phyloP scores from a whole-genome alignment of 257 asterid species.

The Misopates orontium region DNA sequence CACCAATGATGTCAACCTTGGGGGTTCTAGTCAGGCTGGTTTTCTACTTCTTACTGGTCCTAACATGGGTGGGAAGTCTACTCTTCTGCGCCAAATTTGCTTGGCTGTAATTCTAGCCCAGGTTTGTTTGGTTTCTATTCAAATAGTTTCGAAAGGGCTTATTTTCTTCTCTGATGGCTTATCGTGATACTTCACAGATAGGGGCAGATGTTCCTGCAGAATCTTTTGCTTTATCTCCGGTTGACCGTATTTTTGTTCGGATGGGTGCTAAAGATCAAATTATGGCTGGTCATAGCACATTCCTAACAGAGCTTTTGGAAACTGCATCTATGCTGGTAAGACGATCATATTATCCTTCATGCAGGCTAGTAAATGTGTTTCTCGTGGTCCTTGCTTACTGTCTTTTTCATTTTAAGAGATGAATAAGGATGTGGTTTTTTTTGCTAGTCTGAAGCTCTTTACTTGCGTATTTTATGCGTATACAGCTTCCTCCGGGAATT shows the following conservation, averaged over 20 bases:
- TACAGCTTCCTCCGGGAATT: background rate
- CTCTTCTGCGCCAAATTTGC: constrained; percentile 95
- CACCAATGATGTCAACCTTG: constrained; percentile 77
- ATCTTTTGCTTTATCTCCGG: constrained; percentile 68
- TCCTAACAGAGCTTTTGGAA: constrained; percentile 89
- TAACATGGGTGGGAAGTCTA: constrained; percentile 99
- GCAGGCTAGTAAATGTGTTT: constrained; percentile 7
- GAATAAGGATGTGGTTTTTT: background rate
- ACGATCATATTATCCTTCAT: constrained; percentile 14
- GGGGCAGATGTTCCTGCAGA: constrained; percentile 98
- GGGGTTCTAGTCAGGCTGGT: constrained; percentile 68
- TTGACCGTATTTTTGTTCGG: constrained; percentile 88
- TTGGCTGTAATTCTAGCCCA: constrained; percentile 93
- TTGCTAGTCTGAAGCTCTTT: background rate
- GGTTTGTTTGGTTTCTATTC: constrained; percentile 44
- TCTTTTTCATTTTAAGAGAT: constrained; percentile 12
- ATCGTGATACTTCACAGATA: constrained; percentile 49
- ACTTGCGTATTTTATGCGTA: background rate
- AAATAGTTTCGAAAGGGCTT: constrained; percentile 19
- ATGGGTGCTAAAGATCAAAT: constrained; percentile 99
- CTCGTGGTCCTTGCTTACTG: constrained; percentile 16
- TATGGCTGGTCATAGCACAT: constrained; percentile 96
- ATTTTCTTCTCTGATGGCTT: constrained; percentile 26
- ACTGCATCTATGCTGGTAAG: constrained; percentile 96
- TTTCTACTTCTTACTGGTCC: constrained; percentile 96